These are phyloP conservation scores for Candida sanyiensis DNA, from an alignment of 805 yeast species.

Conservation along the genomic window DNA sequence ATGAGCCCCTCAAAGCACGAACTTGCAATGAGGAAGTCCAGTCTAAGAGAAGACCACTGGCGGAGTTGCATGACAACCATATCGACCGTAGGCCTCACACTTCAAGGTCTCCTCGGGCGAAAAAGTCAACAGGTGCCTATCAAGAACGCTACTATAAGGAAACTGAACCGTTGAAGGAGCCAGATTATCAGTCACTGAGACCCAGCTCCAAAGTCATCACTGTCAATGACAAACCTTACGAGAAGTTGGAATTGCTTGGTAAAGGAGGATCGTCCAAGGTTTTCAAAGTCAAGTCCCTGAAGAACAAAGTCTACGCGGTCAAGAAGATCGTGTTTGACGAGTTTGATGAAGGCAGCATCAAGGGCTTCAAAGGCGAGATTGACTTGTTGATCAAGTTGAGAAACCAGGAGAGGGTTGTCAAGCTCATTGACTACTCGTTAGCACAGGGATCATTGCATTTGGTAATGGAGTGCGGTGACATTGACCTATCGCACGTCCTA, in stretches of 20 bases:
- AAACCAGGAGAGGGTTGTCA: constrained; percentile 67
- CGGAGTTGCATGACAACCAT: constrained; percentile 12
- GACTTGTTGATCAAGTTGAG: constrained; percentile 59
- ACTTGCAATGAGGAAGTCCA: constrained; percentile 3
- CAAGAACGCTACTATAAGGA: constrained; percentile 18
- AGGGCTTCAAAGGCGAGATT: constrained; percentile 87
- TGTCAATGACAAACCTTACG: constrained; percentile 62
- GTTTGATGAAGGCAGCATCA: constrained; percentile 66
- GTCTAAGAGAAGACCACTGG: constrained; percentile 18
- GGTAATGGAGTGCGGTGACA: constrained; percentile 94
- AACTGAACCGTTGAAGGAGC: constrained; percentile 21
- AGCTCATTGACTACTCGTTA: constrained; percentile 68
- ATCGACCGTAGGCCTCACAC: constrained; percentile 8
- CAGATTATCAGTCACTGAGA: constrained; percentile 16
- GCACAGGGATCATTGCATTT: constrained; percentile 56
- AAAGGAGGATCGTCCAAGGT: constrained; percentile 93
- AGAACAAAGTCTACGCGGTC: constrained; percentile 64
- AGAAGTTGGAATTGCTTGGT: constrained; percentile 73
- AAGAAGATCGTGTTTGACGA: constrained; percentile 78
- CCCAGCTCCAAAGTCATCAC: constrained; percentile 25
- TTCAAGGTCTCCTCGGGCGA: constrained; percentile 1
- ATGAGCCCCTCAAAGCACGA: background rate
- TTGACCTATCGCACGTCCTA: constrained; percentile 79
- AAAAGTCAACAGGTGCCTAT: constrained; percentile 5
- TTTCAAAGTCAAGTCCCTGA: constrained; percentile 61